phyloP scores from a whole-genome alignment of 2,329 filamentous ascomycete species.

The Penicillium sp. region DNA sequence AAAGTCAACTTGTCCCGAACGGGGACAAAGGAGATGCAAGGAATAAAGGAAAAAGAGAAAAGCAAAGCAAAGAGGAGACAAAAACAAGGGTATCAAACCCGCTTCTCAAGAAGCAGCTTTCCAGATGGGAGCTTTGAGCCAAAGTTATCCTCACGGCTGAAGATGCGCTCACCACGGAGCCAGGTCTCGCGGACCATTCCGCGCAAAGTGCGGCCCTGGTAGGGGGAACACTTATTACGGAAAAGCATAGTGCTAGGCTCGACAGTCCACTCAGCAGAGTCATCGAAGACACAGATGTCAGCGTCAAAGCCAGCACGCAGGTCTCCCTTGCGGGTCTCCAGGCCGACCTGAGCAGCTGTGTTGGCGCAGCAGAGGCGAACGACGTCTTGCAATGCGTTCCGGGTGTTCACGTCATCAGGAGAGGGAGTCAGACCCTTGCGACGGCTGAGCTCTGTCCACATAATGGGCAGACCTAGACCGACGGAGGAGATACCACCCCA shows the following conservation, averaged over 20 bases:
- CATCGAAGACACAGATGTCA: constrained; percentile 91
- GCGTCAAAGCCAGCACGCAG: constrained; percentile 80
- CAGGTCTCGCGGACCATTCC: constrained; percentile 84
- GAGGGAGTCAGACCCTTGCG: constrained; percentile 51
- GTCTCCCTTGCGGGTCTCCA: constrained; percentile 78
- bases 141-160: constrained; percentile 60
- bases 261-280: constrained; percentile 74
- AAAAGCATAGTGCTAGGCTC: constrained; percentile 81
- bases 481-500: constrained; percentile 97
- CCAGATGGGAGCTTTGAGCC: constrained; percentile 36
- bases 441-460: constrained; percentile 74
- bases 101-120: constrained; percentile 42
- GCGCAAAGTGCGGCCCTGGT: constrained; percentile 75
- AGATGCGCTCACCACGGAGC: constrained; percentile 75
- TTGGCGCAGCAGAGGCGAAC: constrained; percentile 83
- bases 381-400: constrained; percentile 70
- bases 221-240: constrained; percentile 88
- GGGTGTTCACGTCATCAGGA: constrained; percentile 39
- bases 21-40: neutral
- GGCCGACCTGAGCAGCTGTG: constrained; percentile 83
- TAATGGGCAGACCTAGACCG: constrained; percentile 85
- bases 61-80: neutral
- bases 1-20: constrained; percentile 7
- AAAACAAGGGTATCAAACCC: constrained; percentile 26
- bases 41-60: constrained; percentile 16